These are phyloP conservation scores for Pseudofabraea citricarpa DNA, from an alignment of 2,329 filamentous ascomycete genomes.

Conservation along the genomic window DNA sequence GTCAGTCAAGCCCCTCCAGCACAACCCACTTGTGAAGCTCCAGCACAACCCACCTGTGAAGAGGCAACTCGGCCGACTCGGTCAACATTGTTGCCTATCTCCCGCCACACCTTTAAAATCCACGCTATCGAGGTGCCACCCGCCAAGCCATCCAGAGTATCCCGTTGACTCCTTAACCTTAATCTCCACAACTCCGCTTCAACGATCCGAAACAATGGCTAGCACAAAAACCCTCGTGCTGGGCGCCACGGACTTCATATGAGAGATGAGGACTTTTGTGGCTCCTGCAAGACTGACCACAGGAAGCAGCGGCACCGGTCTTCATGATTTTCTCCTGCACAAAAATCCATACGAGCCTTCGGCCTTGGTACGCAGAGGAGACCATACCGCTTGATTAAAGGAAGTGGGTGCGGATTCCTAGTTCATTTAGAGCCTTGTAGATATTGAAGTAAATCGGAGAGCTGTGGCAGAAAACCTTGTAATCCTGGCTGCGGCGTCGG, in stretches of 20 bases:
- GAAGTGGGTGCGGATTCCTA: conserved; percentile 15
- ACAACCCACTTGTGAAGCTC: no score
- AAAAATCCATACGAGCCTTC: conserved; percentile 9
- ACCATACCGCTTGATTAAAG: conserved; percentile 17
- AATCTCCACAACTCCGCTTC: no score
- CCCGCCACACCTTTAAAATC: no score
- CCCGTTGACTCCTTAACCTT: no score
- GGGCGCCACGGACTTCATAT: neutral
- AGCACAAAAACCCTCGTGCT: no score
- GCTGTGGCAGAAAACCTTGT: conserved; percentile 24
- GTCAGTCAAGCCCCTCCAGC: no score
- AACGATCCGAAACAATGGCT: no score
- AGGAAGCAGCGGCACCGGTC: neutral
- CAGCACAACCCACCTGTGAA: no score
- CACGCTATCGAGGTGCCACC: no score
- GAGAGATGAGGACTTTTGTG: neutral
- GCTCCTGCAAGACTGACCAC: neutral
- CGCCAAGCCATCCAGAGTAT: no score
- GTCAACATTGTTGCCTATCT: no score
- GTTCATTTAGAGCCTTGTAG: conserved; percentile 19
- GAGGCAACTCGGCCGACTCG: no score
- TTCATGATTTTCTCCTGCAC: conserved; percentile 7
- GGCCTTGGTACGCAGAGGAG: conserved; percentile 18
- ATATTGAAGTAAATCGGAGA: conserved; percentile 13
- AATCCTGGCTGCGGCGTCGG: conserved; percentile 38